These are phyloP conservation scores for Trypanosoma lewisi DNA, from an alignment of 208 protist genomes.

Conservation along the genomic window DNA sequence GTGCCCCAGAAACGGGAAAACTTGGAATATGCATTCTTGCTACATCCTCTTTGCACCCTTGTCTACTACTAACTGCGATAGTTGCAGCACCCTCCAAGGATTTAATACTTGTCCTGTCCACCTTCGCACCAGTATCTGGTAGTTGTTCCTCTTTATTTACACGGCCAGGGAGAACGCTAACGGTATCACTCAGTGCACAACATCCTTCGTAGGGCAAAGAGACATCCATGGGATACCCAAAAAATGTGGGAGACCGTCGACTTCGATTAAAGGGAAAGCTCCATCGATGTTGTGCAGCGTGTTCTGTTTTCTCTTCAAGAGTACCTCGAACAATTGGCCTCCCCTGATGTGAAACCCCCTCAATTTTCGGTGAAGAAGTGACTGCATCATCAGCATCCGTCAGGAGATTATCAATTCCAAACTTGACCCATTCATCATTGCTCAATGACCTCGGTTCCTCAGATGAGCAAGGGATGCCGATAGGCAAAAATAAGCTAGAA, in stretches of 20 bases:
- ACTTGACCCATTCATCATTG: neutral
- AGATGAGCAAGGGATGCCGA: neutral
- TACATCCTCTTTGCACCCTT: neutral
- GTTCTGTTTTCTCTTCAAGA: neutral
- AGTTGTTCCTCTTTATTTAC: neutral
- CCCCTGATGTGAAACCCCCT: neutral
- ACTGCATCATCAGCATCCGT: neutral
- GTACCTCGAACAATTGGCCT: neutral
- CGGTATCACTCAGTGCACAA: neutral
- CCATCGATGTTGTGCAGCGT: neutral
- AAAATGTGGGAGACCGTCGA: constrained; percentile 1
- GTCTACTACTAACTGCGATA: neutral
- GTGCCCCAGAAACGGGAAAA: neutral
- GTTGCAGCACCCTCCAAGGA: neutral
- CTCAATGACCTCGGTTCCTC: neutral
- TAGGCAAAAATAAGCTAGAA: neutral
- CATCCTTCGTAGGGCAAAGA: neutral
- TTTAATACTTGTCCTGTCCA: neutral
- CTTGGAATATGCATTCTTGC: neutral
- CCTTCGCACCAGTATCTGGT: neutral
- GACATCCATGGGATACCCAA: constrained; percentile 9
- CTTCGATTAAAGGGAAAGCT: neutral
- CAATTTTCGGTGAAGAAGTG: neutral
- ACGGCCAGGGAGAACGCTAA: neutral
- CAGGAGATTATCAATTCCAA: neutral